Base-by-base conservation (phyloP, 2,329 filamentous ascomycete genomes). In the Colletotrichum sp. region DNA sequence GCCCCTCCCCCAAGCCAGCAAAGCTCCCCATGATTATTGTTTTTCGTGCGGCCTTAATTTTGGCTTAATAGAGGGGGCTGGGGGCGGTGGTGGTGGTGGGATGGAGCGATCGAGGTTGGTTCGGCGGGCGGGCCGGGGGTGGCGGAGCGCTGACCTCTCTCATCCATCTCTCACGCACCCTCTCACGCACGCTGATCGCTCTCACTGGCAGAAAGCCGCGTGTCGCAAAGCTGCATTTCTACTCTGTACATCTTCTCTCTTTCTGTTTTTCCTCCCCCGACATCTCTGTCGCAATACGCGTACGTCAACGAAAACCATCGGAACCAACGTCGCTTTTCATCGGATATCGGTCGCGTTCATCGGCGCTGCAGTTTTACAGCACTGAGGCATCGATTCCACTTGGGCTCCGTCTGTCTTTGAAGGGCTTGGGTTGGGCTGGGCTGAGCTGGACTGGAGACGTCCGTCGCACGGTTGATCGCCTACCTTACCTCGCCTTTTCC, bases 61-160 rank as follows among this genome's bases (percentile, higher is more conserved):
- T 48, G 73, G 26, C 48, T 69, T 65, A 75, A 75, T 73, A 36
- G 73, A 75, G 73, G 73, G 70, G 73, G 73, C 73, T 75, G 73
- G 73, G 73, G 43, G 43, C 18, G 39, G 39, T n/a, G 39, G 39
- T 43, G 18, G 43, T 52, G 43, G 43, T 52, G n/a, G 43, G 43
- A 52, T 52, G n/a, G 57, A 68, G 34, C 60, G 72, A 74, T 61
- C 52, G 72, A 75, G 69, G 68, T 72, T 75, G 72, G 72, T 21
- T 52, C 55, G 55, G 52, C 55, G 39, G 55, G 61, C 55, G 36
- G 72, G 72, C 61, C 68, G 63, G 55, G 57, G 73, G 68, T 75
- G 72, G 72, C 72, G 68, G 68, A 72, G 72, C 68, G 67, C 61
- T 61, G 59, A 71, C 48, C 59, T 74, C 72, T 34, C 48, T 36